phyloP scores from a whole-genome alignment of 805 yeast genomes.

The Zygosaccharomyces bailii region DNA sequence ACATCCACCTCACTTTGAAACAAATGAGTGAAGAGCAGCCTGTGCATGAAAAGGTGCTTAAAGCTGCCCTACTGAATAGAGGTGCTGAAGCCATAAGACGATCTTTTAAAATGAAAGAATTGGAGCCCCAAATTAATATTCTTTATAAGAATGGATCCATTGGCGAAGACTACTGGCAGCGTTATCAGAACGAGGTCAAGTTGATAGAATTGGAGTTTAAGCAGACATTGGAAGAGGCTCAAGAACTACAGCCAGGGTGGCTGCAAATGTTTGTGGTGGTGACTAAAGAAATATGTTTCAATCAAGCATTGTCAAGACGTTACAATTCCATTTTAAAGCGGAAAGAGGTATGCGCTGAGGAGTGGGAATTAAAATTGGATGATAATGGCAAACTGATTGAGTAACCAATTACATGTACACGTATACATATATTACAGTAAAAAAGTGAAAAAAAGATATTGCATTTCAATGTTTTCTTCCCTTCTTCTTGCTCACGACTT shows the following conservation, averaged over 20 bases:
- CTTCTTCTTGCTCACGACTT: conserved; percentile 62
- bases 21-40: conserved; percentile 39
- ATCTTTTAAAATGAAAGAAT: conserved; percentile 75
- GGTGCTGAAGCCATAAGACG: conserved; percentile 89
- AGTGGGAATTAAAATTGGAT: conserved; percentile 34
- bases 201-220: conserved; percentile 77
- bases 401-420: conserved; percentile 10
- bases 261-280: conserved; percentile 67
- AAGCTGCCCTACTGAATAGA: conserved; percentile 62
- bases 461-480: conserved; percentile 40
- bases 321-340: conserved; percentile 41
- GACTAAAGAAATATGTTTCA: conserved; percentile 86
- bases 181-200: conserved; percentile 73
- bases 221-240: conserved; percentile 73
- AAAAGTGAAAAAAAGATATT: conserved; percentile 4
- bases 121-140: conserved; percentile 61
- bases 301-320: conserved; percentile 86
- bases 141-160: conserved; percentile 85
- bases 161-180: conserved; percentile 84
- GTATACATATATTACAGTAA: conserved; percentile 10
- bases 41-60: conserved; percentile 74
- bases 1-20: conserved; percentile 58
- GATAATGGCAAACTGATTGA: conserved; percentile 30
- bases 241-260: conserved; percentile 74
- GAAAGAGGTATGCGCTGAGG: conserved; percentile 32